A percentile compares a stretch with the other conserved stretches of the same genome.
These are phyloP conservation scores for Cymodocea nodosa DNA, from an alignment of 116 monocot genomes.

Conservation along the genomic window DNA sequence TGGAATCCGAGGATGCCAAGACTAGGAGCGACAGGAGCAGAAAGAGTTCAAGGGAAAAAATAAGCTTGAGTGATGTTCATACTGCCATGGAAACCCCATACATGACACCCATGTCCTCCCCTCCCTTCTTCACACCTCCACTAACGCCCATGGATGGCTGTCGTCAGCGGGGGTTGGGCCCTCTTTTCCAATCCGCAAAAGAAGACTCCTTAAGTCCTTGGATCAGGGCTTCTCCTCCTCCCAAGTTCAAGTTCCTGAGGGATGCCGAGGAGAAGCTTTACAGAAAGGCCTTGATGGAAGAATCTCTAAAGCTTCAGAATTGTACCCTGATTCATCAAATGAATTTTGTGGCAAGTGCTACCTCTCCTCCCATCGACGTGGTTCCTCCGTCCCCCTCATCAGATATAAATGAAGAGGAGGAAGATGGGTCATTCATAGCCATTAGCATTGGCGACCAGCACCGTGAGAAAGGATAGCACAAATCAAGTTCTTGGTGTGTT, in stretches of 20 bases:
- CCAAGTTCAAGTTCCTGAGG: conserved; percentile 87
- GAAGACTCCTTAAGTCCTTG: conserved; percentile 4
- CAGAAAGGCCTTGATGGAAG: conserved; percentile 57
- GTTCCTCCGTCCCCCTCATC: too few relatives aligned
- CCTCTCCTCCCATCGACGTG: neutral
- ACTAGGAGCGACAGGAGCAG: conserved; percentile 45
- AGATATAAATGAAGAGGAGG: too few relatives aligned
- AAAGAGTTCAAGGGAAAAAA: conserved; percentile 27
- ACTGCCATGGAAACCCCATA: conserved; percentile 40
- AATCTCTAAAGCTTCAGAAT: conserved; percentile 29
- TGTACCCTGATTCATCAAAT: neutral
- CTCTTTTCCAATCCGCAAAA: conserved; percentile 43
- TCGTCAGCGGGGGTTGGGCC: conserved; percentile 37
- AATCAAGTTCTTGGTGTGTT: too few relatives aligned
- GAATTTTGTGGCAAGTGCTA: too few relatives aligned
- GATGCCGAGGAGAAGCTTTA: conserved; percentile 95
- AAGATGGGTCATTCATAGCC: too few relatives aligned
- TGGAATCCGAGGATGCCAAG: conserved; percentile 35
- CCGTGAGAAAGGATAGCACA: too few relatives aligned
- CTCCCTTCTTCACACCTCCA: conserved; percentile 55
- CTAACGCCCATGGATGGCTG: conserved; percentile 27
- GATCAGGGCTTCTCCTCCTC: conserved; percentile 60
- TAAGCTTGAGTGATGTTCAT: conserved; percentile 40
- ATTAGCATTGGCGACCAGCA: too few relatives aligned
- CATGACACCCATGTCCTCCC: conserved; percentile 66